These are phyloP conservation scores for Neurospora sp. DNA, from an alignment of 495 filamentous ascomycete species.

Conservation along the genomic window DNA sequence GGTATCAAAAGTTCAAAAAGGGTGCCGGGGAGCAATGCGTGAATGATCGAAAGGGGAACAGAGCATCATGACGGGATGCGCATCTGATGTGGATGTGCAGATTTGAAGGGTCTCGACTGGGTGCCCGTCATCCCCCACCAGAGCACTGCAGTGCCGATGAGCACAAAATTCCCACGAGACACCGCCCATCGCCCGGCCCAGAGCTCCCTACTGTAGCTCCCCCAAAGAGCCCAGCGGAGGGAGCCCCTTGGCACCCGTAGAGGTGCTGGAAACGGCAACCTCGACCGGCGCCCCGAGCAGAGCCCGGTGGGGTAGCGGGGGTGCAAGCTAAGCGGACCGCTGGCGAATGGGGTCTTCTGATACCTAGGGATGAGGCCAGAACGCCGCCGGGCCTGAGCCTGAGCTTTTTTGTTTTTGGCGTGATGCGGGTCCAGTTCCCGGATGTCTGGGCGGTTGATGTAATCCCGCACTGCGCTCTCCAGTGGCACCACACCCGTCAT, in stretches of 20 bases:
- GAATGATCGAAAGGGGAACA: neutral
- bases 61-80: neutral
- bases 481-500: neutral
- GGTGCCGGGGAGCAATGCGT: neutral
- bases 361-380: neutral
- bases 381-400: neutral
- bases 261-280: neutral
- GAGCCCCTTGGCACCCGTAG: neutral
- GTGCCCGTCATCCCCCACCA: neutral
- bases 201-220: neutral
- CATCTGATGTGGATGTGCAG: neutral
- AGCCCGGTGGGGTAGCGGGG: constrained; percentile 23
- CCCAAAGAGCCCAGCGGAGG: neutral
- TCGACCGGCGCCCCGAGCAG: neutral
- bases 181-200: neutral
- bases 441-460: neutral
- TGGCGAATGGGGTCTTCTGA: constrained; percentile 7
- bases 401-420: neutral
- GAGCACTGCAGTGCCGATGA: neutral
- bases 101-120: neutral
- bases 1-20: neutral
- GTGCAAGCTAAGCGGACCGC: constrained; percentile 5
- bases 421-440: constrained; percentile 6
- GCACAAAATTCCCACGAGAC: neutral
- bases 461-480: neutral